Conservation (phyloP, 495 filamentous ascomycete genomes). For the Bacidia gigantensis region DNA sequence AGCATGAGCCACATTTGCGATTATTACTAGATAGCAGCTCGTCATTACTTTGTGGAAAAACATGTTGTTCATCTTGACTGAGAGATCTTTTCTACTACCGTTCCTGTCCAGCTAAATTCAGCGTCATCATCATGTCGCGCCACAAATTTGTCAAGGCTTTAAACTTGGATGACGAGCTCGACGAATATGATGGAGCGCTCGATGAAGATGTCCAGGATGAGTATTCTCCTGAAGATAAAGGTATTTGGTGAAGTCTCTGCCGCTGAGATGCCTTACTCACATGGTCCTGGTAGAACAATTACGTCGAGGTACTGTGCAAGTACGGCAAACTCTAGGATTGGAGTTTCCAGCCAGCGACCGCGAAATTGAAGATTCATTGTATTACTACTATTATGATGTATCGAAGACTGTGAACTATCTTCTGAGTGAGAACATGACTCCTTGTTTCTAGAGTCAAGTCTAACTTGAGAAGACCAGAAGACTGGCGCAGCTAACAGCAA, state of each 20-base stretch:
- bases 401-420: slow-evolving; percentile 72
- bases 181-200: slow-evolving; percentile 44
- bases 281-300: slow-evolving; percentile 34
- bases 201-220: slow-evolving; percentile 31
- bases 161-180: slow-evolving; percentile 46
- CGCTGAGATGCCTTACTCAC: slow-evolving; percentile 13
- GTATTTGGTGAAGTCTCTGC: slow-evolving; percentile 21
- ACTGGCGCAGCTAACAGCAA: not conserved
- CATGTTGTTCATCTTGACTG: no score
- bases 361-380: slow-evolving; percentile 78
- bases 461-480: not conserved
- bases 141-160: slow-evolving; percentile 46
- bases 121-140: slow-evolving; percentile 46
- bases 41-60: no score
- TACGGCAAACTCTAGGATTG: slow-evolving; percentile 39
- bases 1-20: no score
- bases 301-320: slow-evolving; percentile 38
- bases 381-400: slow-evolving; percentile 93
- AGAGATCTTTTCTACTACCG: no score
- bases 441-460: no score
- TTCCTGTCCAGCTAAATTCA: no score
- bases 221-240: slow-evolving; percentile 47
- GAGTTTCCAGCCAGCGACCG: slow-evolving; percentile 42
- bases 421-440: no score
- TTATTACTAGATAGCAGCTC: no score